Evolutionary conservation across 352 stramenopile genomes (phyloP), one percentile per base, ranked within the genome.

Genomic region (Phytopythium montanum): DNA sequence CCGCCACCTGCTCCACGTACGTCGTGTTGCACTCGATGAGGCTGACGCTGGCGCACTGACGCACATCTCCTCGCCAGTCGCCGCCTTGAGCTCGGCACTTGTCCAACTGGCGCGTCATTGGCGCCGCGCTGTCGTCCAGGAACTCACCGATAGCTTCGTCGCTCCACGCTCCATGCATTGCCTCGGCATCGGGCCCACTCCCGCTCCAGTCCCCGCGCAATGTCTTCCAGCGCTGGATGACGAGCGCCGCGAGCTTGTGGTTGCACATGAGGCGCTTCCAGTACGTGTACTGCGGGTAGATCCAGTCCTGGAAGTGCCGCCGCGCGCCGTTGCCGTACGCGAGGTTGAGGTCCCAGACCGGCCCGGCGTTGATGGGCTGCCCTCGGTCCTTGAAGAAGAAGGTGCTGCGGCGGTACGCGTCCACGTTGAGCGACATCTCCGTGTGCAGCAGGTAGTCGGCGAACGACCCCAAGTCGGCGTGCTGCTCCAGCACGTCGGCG

Each of bases 211-310:
- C 62, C 50, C 61, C 71, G 28, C 82, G 82, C 31, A 92, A 58
- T n/a, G 65, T 61, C 56, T 81, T 88, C 82, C 82, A 92, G n/a
- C 82, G 77, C 54, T 88, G 79, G 54, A 92, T 88, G 31, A 89
- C 66, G 28, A 89, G 57, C 61, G 74, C 85, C 36, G 80, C 73
- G 56, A 92, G 73, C 70, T 90, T 81, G 64, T 87, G 81, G 65
- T 92, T 81, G 68, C 82, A 92, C 70, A 88, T 76, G 23, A 92
- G 63, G 2, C 83, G 83, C 68, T 89, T 92, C 83, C 83, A 92
- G 66, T 78, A 88, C 26, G 79, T 87, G 66, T 89, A 89, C 69
- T 86, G 79, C 18, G 66, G 73, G 62, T 75, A 92, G 63, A 90
- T 86, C 83, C 81, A 93, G 54, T 85, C 69, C 42, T 80, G 62